Evolutionary conservation across 306 rosid species (phyloP).

Genomic region (Trichosanthes truncata): DNA sequence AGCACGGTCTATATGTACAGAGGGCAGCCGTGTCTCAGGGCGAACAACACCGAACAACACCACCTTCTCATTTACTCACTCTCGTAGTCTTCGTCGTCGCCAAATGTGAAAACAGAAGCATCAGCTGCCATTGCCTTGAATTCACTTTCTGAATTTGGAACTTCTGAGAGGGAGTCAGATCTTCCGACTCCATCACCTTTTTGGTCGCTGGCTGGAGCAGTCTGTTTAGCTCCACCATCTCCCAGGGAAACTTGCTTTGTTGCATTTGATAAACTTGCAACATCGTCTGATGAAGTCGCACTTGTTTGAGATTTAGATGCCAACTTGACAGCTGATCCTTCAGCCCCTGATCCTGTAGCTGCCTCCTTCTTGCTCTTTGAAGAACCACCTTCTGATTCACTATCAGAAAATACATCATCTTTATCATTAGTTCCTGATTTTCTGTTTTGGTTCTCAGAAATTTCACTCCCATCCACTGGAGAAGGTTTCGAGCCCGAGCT

Average conservation of each 20-base stretch:
- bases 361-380: constrained; percentile 52
- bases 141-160: constrained; percentile 62
- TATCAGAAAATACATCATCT: constrained; percentile 90
- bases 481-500: constrained; percentile 46
- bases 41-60: neutral
- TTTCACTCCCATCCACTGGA: constrained; percentile 25
- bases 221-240: constrained; percentile 25
- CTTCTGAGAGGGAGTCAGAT: constrained; percentile 27
- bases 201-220: constrained; percentile 23
- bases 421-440: constrained; percentile 34
- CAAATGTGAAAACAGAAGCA: constrained; percentile 91
- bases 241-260: constrained; percentile 63
- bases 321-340: constrained; percentile 22
- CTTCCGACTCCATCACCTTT: constrained; percentile 32
- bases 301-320: constrained; percentile 33
- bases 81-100: constrained; percentile 92
- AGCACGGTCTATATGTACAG: constrained; percentile 48
- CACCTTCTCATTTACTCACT: constrained; percentile 46
- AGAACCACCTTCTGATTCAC: constrained; percentile 57
- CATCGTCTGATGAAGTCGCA: constrained; percentile 28
- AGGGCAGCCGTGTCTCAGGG: neutral
- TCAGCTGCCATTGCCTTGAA: constrained; percentile 99
- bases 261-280: constrained; percentile 42
- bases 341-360: constrained; percentile 21
- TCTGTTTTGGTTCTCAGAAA: constrained; percentile 25